Evolutionary conservation across 768 basidiomycete species (phyloP).

Genomic region (Paxillus involutus): DNA sequence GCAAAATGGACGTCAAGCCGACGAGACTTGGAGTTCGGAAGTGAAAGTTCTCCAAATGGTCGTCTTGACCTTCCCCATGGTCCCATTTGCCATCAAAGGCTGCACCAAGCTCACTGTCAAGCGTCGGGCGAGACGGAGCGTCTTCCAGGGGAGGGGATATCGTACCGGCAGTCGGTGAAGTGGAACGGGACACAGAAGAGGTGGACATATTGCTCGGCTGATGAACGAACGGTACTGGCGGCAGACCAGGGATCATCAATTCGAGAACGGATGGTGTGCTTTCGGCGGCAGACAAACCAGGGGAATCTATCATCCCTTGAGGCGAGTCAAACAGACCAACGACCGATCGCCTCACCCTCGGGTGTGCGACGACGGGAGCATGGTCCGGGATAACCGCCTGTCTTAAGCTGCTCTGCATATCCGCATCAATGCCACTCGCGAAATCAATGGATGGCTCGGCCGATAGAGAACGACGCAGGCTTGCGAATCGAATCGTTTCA

Average conservation of each 20-base stretch:
- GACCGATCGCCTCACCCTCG: constrained; percentile 50
- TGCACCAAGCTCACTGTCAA: constrained; percentile 60
- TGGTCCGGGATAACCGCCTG: constrained; percentile 12
- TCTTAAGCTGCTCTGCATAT: constrained; percentile 27
- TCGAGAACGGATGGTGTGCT: constrained; percentile 22
- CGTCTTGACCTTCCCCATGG: constrained; percentile 1
- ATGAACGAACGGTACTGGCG: constrained; percentile 33
- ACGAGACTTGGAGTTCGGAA: constrained; percentile 56
- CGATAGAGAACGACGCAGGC: constrained; percentile 26
- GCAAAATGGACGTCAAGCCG: constrained; percentile 41
- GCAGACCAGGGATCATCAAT: constrained; percentile 35
- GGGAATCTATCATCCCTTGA: constrained; percentile 8
- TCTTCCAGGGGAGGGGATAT: constrained; percentile 7
- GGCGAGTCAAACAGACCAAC: constrained; percentile 59
- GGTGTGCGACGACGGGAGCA: constrained; percentile 17
- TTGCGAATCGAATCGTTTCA: constrained; percentile 31
- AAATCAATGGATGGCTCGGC: constrained; percentile 23
- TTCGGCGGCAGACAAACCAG: constrained; percentile 13
- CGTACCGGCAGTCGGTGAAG: constrained; percentile 18
- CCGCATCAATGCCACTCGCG: constrained; percentile 15
- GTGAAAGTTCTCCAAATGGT: constrained; percentile 40
- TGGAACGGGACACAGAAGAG: constrained; percentile 12
- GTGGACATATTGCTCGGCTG: constrained; percentile 28
- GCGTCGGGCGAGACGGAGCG: constrained; percentile 31
- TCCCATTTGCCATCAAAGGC: constrained; percentile 38